Conservation (phyloP, 2,329 filamentous ascomycete species). For the Sclerotinia minor region DNA sequence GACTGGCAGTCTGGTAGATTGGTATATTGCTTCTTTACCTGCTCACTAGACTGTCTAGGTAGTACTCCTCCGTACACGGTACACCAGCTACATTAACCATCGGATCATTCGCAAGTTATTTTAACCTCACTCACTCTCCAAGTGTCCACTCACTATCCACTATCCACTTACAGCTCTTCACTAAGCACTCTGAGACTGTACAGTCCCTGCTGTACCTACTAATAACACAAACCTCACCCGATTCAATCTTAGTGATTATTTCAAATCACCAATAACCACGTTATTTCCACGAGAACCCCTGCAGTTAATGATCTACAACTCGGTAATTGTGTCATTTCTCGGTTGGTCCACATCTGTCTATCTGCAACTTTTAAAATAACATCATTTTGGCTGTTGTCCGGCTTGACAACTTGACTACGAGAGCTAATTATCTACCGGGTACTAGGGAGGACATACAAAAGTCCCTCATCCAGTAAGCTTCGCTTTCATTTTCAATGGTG, state of each 20-base stretch:
- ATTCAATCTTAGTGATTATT: neutral
- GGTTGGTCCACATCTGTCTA: slow-evolving; percentile 4
- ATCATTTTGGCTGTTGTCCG: slow-evolving; percentile 4
- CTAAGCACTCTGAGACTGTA: too few relatives aligned
- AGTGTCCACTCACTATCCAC: neutral
- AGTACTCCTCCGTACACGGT: too few relatives aligned
- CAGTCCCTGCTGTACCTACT: too few relatives aligned
- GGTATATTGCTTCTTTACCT: neutral
- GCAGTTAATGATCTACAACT: slow-evolving; percentile 13
- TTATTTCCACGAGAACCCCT: neutral
- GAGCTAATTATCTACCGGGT: neutral
- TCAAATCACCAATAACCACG: neutral
- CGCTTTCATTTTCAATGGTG: neutral
- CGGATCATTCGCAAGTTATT: neutral
- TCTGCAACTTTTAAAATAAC: slow-evolving; percentile 4
- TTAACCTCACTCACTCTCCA: too few relatives aligned
- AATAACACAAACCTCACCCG: neutral
- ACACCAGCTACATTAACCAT: too few relatives aligned
- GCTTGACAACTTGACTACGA: slow-evolving; percentile 10
- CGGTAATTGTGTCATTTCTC: slow-evolving; percentile 24
- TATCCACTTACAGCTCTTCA: neutral
- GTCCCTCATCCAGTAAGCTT: neutral
- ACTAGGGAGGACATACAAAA: neutral
- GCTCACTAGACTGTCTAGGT: neutral
- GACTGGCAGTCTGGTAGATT: neutral